Evolutionary conservation across 257 asterid genomes (phyloP), one percentile per base, ranked within the genome.

Genomic region (Forsythia suspensa): DNA sequence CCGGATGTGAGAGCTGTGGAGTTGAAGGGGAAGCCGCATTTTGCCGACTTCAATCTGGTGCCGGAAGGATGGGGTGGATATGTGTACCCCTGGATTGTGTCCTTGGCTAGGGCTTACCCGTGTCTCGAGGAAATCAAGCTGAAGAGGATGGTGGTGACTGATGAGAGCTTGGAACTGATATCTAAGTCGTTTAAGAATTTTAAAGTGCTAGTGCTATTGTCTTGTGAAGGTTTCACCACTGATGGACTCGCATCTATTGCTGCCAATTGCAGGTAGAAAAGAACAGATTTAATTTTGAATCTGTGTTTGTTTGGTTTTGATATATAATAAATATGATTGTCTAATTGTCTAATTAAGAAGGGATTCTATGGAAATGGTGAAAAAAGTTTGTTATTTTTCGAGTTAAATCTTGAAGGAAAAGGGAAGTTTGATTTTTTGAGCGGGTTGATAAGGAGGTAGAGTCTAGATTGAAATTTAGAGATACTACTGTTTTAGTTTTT

Each of bases 1-100:
- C 97, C 97, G 8, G 96, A 92, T 78, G 87, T 91, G 55, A 87
- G 92, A 83, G 86, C 93, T 72, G 40, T 94, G 76, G 96, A 90
- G 89, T 79, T 94, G 73, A 94, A 94, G 81, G 97, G 97, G 39
- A 92, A 94, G 89, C 98, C 98, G 66, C 98, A 92, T 90, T 94
- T 92, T 71, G 98, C 97, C 0, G 97, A 92, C 84, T 92, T 94
- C 77, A 92, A 88, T 87, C 87, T 94, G 63, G 97, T 94, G 39
- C 98, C 98, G 41, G 97, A 91, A 21, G 97, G 96, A 0, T 94
- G 98, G 98, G 98, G 98, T 21, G 98, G 88, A 0, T 87, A 82
- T 71, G 86, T 91, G 8, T 46, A 82, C 70, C 98, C 97, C 0
- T 94, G 98, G 98, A 69, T 92, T 74, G 79, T 69, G 52, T 88